Evolutionary conservation across 2,329 filamentous ascomycete genomes (phyloP), one percentile per base, ranked within the genome.

Genomic region (Dendrostoma leiphaemia): DNA sequence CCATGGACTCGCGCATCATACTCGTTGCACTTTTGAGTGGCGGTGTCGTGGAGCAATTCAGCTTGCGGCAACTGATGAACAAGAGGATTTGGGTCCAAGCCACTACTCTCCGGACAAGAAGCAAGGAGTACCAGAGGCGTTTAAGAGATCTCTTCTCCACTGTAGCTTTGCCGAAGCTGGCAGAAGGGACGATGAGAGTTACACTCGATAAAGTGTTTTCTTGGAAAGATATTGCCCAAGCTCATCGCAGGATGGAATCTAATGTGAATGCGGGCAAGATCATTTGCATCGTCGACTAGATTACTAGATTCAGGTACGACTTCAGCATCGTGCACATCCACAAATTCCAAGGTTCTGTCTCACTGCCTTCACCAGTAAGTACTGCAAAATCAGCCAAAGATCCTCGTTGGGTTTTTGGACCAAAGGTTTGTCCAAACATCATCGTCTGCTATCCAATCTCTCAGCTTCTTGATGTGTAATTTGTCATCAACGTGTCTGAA

Each of bases 361-460:
- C n/a, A n/a, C n/a, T n/a, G n/a, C n/a, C n/a, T n/a, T n/a, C n/a
- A n/a, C n/a, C n/a, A n/a, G n/a, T n/a, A n/a, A n/a, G 19, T n/a
- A 15, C 13, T 6, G 13, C 21, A 5, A 13, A 12, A 17, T 41
- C 38, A 41, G 15, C 49, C 53, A 51, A 63, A 63, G 21, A 63
- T 37, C 43, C 56, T 48, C 38, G 51, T 35, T 2, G 62, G 52
- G 41, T 62, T 63, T n/a, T 51, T 60, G 8, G 61, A 59, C 53
- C 57, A 63, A 17, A 63, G 47, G 8, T 60, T 60, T 34, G 57
- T 48, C 61, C 61, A 63, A 9, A 47, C 53, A 41, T 56, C 54
- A 12, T 63, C 59, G 17, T 63, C 60, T 10, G 55, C 10, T 34
- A 63, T 59, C 61, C 61, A 63, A 34, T 61, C 56, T 7, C 60